Conservation (phyloP, 2,329 filamentous ascomycete genomes). For the Phyllachora maydis region DNA sequence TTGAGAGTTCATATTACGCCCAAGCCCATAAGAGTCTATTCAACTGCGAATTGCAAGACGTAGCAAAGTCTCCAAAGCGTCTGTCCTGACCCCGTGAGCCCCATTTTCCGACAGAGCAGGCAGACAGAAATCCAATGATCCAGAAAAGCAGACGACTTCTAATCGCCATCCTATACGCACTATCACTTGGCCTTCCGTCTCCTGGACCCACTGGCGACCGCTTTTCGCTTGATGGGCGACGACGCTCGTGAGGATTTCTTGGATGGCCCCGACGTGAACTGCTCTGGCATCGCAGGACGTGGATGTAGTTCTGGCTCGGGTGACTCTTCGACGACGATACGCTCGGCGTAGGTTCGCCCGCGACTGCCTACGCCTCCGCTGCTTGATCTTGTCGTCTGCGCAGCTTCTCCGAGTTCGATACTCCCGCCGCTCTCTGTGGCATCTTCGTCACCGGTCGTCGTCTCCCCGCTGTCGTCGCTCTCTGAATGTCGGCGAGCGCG, state of each 20-base stretch:
- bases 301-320: conserved; percentile 4
- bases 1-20: too few species aligned
- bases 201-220: conserved; percentile 8
- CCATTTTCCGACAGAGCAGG: too few species aligned
- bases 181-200: too few species aligned
- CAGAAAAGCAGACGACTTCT: too few species aligned
- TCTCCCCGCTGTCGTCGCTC: conserved; percentile 14
- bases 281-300: conserved; percentile 10
- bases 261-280: conserved; percentile 10
- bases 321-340: conserved; percentile 16
- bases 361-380: conserved; percentile 6
- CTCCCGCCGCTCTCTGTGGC: conserved; percentile 7
- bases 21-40: too few species aligned
- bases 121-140: too few species aligned
- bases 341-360: conserved; percentile 13
- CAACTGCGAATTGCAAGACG: too few species aligned
- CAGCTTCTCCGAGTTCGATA: conserved; percentile 12
- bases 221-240: conserved; percentile 19
- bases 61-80: too few species aligned
- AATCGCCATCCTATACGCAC: too few species aligned
- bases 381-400: conserved; percentile 16
- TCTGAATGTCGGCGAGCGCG: conserved; percentile 10
- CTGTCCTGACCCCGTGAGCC: too few species aligned
- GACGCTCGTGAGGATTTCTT: conserved; percentile 16
- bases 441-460: conserved; percentile 12